These are phyloP conservation scores for Pulveroboletus sp. DNA, from an alignment of 768 basidiomycete species.

Conservation along the genomic window DNA sequence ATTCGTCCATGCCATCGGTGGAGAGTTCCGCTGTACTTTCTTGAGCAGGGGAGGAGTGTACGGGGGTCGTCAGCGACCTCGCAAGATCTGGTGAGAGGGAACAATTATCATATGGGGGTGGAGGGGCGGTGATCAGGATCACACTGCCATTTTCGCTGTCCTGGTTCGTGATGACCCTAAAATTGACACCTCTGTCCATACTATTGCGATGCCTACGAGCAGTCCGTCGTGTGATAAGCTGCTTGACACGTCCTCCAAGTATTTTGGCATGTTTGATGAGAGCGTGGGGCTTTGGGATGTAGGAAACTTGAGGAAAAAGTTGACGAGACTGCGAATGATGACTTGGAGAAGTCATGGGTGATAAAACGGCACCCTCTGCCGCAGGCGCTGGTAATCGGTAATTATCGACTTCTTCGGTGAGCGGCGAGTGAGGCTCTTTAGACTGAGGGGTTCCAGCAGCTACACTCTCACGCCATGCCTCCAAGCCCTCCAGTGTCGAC, in stretches of 20 bases:
- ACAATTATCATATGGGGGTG: conserved; percentile 23
- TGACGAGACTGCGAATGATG: conserved; percentile 6
- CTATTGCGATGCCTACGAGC: conserved; percentile 10
- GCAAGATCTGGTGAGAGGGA: conserved; percentile 3
- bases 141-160: conserved; percentile 32
- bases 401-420: conserved; percentile 10
- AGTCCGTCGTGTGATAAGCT: conserved; percentile 19
- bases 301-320: conserved; percentile 1
- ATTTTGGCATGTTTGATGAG: conserved; percentile 27
- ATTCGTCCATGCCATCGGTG: conserved; percentile 6
- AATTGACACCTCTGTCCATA: conserved; percentile 20
- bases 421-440: conserved; percentile 14
- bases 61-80: conserved; percentile 22
- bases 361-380: conserved; percentile 4
- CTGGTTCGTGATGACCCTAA: conserved; percentile 17
- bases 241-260: conserved; percentile 28
- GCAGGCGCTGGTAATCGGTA: conserved; percentile 5
- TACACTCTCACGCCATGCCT: conserved; percentile 29
- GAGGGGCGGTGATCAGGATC: conserved; percentile 29
- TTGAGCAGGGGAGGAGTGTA: conserved; percentile 21
- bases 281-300: conserved; percentile 10
- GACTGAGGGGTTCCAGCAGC: conserved; percentile 14
- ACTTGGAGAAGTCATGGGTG: conserved; percentile 5
- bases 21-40: conserved; percentile 8
- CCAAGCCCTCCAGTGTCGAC: conserved; percentile 26